Conservation (phyloP, 768 basidiomycete species). For the Boletellus ananas region DNA sequence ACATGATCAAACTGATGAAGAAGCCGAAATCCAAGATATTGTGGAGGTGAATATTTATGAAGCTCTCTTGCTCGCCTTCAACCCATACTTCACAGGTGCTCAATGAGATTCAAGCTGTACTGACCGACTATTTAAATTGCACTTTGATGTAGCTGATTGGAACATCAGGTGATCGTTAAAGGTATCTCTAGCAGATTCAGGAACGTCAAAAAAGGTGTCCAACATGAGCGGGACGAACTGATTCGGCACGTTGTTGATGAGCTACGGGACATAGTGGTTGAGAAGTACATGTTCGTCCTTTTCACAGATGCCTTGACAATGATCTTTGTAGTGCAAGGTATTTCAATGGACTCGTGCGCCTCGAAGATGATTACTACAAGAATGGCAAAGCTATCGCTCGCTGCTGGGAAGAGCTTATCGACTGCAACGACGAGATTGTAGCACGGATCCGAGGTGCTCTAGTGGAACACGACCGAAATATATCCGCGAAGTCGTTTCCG, state of each 20-base stretch:
- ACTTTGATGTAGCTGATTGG: constrained; percentile 13
- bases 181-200: constrained; percentile 48
- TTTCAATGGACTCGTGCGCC: constrained; percentile 51
- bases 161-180: constrained; percentile 43
- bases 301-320: constrained; percentile 3
- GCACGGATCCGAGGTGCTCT: constrained; percentile 37
- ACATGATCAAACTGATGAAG: constrained; percentile 1
- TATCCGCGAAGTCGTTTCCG: constrained; percentile 50
- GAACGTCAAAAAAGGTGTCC: constrained; percentile 44
- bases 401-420: constrained; percentile 41
- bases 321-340: constrained; percentile 39
- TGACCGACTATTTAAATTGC: background rate
- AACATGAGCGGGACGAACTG: constrained; percentile 42
- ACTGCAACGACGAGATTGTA: constrained; percentile 36
- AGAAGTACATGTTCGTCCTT: constrained; percentile 19
- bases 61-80: background rate
- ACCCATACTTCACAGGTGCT: constrained; percentile 37
- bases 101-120: constrained; percentile 46
- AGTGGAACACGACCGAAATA: constrained; percentile 46
- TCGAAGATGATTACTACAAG: constrained; percentile 51
- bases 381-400: constrained; percentile 39
- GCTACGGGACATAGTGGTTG: constrained; percentile 39
- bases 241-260: constrained; percentile 43
- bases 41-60: constrained; percentile 35
- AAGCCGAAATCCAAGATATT: constrained; percentile 34